These are phyloP conservation scores for Melampsora medusae DNA, from an alignment of 1,284 basidiomycete genomes.

Conservation along the genomic window DNA sequence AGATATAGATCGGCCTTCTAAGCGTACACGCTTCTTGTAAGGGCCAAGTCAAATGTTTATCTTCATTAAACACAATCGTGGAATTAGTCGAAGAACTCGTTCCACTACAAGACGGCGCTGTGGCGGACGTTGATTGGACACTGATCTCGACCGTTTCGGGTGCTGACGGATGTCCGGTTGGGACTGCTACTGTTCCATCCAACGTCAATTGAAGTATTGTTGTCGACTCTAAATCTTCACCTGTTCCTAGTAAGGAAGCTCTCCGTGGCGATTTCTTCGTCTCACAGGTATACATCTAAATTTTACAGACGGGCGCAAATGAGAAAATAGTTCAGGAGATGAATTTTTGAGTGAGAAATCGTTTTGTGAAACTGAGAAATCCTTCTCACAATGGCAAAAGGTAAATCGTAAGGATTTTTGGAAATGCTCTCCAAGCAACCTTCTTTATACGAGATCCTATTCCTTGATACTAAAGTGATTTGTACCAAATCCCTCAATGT, in stretches of 20 bases:
- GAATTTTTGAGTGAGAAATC: not conserved
- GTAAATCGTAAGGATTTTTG: constrained; percentile 39
- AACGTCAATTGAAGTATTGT: constrained; percentile 20
- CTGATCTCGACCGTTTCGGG: constrained; percentile 22
- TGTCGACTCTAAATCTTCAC: not conserved
- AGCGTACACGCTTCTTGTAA: constrained; percentile 40
- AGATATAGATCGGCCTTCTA: constrained; percentile 31
- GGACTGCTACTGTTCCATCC: constrained; percentile 27
- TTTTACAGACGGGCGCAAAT: not conserved
- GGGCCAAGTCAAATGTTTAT: constrained; percentile 27
- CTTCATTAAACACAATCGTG: constrained; percentile 16
- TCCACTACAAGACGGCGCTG: not conserved
- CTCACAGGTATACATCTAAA: constrained; percentile 40
- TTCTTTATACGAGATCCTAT: constrained; percentile 27
- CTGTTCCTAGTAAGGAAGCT: not conserved
- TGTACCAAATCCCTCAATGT: constrained; percentile 39
- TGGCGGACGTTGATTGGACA: constrained; percentile 3
- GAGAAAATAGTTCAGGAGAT: not conserved
- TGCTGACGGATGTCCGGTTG: constrained; percentile 29
- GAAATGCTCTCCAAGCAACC: constrained; percentile 40
- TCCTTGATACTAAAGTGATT: constrained; percentile 35
- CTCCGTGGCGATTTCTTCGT: constrained; percentile 16
- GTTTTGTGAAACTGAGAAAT: not conserved
- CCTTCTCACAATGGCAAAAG: constrained; percentile 34
- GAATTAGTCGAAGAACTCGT: constrained; percentile 5